Conservation (phyloP, 1,284 basidiomycete species). For the Psilocybe mexicana region DNA sequence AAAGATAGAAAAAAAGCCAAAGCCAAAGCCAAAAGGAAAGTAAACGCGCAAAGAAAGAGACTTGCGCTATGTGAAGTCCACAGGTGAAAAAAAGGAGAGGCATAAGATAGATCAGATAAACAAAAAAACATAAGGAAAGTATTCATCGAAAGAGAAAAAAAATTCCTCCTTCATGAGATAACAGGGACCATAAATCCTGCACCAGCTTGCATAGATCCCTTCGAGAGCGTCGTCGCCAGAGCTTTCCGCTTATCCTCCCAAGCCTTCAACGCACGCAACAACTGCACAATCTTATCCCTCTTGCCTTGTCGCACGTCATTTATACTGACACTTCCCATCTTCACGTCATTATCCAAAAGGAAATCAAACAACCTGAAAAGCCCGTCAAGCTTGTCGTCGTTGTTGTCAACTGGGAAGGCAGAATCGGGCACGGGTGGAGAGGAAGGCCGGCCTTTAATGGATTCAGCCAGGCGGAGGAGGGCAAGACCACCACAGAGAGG, state of each 20-base stretch:
- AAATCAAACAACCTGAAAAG: slow-evolving; percentile 89
- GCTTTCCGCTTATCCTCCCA: slow-evolving; percentile 76
- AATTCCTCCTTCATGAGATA: slow-evolving; percentile 1
- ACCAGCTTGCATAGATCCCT: slow-evolving; percentile 36
- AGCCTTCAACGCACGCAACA: slow-evolving; percentile 71
- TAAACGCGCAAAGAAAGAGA: not conserved
- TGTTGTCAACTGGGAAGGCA: slow-evolving; percentile 67
- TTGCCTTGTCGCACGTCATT: slow-evolving; percentile 86
- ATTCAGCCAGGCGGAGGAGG: slow-evolving; percentile 75
- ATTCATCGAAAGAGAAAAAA: not conserved
- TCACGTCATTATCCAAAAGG: slow-evolving; percentile 84
- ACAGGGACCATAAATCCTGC: slow-evolving; percentile 37
- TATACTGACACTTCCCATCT: slow-evolving; percentile 87
- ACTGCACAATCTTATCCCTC: slow-evolving; percentile 73
- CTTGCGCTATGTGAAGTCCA: not conserved
- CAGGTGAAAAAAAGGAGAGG: not conserved
- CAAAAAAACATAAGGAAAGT: not conserved
- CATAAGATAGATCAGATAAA: not conserved
- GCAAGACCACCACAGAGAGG: slow-evolving; percentile 67
- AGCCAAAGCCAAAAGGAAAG: not conserved
- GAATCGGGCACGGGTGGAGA: slow-evolving; percentile 76
- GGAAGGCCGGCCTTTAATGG: slow-evolving; percentile 67
- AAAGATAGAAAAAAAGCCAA: not conserved
- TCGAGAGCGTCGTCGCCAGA: slow-evolving; percentile 54
- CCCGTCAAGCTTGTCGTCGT: slow-evolving; percentile 84